phyloP scores from a whole-genome alignment of 1,284 basidiomycete species.

The Rhodotorula glutinis region DNA sequence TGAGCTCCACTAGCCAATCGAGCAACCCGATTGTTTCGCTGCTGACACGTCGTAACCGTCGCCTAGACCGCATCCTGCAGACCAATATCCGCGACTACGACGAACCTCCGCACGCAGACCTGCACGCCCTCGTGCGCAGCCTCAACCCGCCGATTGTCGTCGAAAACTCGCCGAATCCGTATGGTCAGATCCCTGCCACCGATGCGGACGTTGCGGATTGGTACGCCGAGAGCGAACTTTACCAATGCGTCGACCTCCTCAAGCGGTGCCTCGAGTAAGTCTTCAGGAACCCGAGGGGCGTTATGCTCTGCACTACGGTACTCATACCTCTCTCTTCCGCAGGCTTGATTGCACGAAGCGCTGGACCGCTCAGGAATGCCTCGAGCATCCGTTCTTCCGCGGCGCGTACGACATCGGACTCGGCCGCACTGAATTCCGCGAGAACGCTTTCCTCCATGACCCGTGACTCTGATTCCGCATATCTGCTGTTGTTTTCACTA shows the following conservation, averaged over 20 bases:
- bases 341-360: slow-evolving; percentile 59
- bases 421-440: slow-evolving; percentile 16
- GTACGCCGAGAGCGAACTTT: slow-evolving; percentile 60
- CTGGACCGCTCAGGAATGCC: slow-evolving; percentile 68
- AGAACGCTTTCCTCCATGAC: not conserved
- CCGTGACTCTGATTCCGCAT: no score
- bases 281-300: no score
- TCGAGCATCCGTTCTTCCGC: slow-evolving; percentile 71
- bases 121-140: slow-evolving; percentile 68
- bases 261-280: slow-evolving; percentile 59
- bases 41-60: no score
- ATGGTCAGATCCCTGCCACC: slow-evolving; percentile 27
- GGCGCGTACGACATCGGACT: slow-evolving; percentile 34
- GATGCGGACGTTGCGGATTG: slow-evolving; percentile 34
- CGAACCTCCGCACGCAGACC: slow-evolving; percentile 59
- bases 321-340: not conserved
- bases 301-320: not conserved
- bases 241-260: slow-evolving; percentile 68
- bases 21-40: no score
- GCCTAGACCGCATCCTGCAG: slow-evolving; percentile 73
- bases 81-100: slow-evolving; percentile 77
- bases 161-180: slow-evolving; percentile 42
- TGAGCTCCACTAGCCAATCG: no score
- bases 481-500: no score
- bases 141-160: slow-evolving; percentile 69